Evolutionary conservation across 495 filamentous ascomycete species (phyloP), one percentile per base, ranked within the genome.

Genomic region (Talaromyces thailandensis): DNA sequence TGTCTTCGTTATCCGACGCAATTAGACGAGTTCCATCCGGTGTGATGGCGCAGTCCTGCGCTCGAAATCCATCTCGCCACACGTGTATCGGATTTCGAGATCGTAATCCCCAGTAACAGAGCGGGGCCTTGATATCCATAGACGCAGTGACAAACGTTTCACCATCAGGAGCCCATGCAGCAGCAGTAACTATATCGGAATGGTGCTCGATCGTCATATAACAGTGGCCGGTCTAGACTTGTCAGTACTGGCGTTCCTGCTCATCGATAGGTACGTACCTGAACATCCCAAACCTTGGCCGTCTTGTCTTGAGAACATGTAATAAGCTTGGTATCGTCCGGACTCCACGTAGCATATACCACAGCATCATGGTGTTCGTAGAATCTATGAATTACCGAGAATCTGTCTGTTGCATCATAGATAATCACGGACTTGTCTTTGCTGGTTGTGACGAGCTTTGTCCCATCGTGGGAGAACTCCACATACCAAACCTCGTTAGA

Each of bases 401-500:
- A 96, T 1, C 77, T 81, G 16, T 74, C 76, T 6, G 91, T 90
- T 6, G 91, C 90, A 58, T 95, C 87, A 73, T 93, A 98, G 58
- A 99, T 90, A 62, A 91, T 81, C 48, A 94, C 86, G 9, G 77
- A 81, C 9, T 78, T 81, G 65, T 92, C 91, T 64, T 82, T 81
- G 60, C 93, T 89, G 62, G 90, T 88, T 64, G 90, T 91, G 8
- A 92, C 94, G 61, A 99, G 73, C 57, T 85, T 88, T 56, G 81
- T 85, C 29, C 94, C 94, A 67, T 97, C 90, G 64, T 96, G 86
- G 6, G 94, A 98, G 70, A 96, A 99, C 62, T 84, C 79, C 24
- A 96, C 81, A 65, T 88, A 87, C 91, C 92, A 99, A 12, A 98
- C 88, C 73, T 99, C 92, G 64, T 92, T 90, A 1, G 76, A 76